phyloP scores from a whole-genome alignment of 2,329 filamentous ascomycete genomes.

The Apiospora rasikravindrae region DNA sequence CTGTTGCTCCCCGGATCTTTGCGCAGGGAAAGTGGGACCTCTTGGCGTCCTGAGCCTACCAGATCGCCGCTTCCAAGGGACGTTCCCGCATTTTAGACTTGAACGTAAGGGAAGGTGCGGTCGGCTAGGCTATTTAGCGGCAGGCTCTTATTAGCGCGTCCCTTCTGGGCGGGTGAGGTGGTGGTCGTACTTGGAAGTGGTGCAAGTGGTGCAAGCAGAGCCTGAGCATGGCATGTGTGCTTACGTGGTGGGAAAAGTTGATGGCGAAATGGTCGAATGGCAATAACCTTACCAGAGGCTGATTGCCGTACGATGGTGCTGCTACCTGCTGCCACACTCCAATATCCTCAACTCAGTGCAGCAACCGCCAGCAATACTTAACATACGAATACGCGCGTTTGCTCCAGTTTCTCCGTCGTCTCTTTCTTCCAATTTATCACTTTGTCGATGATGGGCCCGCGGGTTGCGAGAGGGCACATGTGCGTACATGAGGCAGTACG shows the following conservation, averaged over 20 bases:
- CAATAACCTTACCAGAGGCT: not conserved
- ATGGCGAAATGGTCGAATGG: slow-evolving; percentile 1
- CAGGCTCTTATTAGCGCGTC: not conserved
- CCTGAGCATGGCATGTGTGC: not conserved
- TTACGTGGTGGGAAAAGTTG: too few relatives aligned
- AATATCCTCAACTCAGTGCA: not conserved
- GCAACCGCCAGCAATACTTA: not conserved
- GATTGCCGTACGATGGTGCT: not conserved
- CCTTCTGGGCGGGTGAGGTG: not conserved
- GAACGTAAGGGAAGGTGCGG: not conserved
- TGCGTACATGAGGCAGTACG: not conserved
- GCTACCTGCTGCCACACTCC: too few relatives aligned
- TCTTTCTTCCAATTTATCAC: not conserved
- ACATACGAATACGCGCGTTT: slow-evolving; percentile 14
- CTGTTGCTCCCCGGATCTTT: slow-evolving; percentile 3
- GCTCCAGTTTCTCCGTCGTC: not conserved
- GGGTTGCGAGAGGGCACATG: not conserved
- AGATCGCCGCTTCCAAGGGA: not conserved
- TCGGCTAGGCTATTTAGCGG: not conserved
- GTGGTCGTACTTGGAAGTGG: not conserved
- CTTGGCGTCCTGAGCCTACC: not conserved
- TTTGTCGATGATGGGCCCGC: not conserved
- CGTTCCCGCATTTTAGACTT: slow-evolving; percentile 14
- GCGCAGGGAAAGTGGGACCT: not conserved
- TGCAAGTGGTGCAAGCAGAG: not conserved